Base-by-base conservation (phyloP, 306 rosid species). In the Macrotyloma uniflorum region DNA sequence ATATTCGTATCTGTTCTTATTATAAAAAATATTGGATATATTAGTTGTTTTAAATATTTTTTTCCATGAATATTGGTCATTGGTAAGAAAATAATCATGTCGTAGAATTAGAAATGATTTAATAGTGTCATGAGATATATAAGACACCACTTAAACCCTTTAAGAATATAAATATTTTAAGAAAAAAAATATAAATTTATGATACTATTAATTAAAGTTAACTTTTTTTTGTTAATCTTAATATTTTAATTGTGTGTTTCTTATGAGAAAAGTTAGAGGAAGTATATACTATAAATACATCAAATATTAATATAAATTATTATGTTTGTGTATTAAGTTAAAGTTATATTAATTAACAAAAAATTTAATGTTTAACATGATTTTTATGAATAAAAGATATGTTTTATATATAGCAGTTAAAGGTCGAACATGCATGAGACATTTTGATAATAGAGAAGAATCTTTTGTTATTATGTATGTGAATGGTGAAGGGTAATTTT, bases 401-500 rank as follows among this genome's bases (percentile, higher is more conserved):
- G n/a, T n/a, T n/a, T n/a, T n/a, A 65, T 16, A 15, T 3, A 16
- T 35, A n/a, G 4, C 19, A 75, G 64, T 8, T 45, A 75, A 74
- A 23, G 62, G 24, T 80, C 33, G 24, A 32, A 75, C 13, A 18
- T 8, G 35, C 40, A 8, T n/a, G 35, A 53, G 46, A 53, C 19
- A 33, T 11, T 30, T 64, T 63, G 76, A 82, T 30, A n/a, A 23
- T 23, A 18, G 66, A 72, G 71, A 64, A 72, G 28, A 18, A 47
- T 26, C 20, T 59, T 72, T 49, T 47, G 19, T 47, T 33, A 5
- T 24, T 18, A 33, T 70, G 10, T 5, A 54, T 20, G 78, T 57
- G 43, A 64, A 45, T 42, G 16, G 76, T 79, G 33, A 32, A 24
- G 74, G 79, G 35, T 54, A 63, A 62, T 63, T 68, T 62, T 42